Evolutionary conservation across 2,329 filamentous ascomycete species (phyloP), one percentile per base, ranked within the genome.

Genomic region (Sporothrix mexicana): DNA sequence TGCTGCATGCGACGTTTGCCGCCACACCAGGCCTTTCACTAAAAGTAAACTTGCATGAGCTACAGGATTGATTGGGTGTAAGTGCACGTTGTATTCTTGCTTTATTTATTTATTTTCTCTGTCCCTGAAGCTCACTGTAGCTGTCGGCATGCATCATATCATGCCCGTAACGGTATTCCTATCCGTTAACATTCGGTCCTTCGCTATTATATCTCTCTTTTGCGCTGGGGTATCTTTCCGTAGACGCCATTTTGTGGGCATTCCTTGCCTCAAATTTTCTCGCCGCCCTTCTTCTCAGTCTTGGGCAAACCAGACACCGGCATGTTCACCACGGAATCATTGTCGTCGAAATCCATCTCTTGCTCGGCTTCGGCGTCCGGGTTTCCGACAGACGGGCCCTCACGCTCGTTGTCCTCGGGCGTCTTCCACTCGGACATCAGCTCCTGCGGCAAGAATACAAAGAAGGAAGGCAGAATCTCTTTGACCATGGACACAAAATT

Each of bases 371-470:
- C 80, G 13, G 76, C 77, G 15, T 79, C 78, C 1, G 77, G 79
- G 68, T 85, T 77, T 12, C 83, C 77, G 2, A 85, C 80, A 0
- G 85, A 87, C 3, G 83, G 85, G 1, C 84, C 81, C 2, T 84
- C 83, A 0, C 86, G 83, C 15, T 84, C 80, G 41, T 83, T 83
- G 0, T 76, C 77, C 2, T 78, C 78, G 0, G 91, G 90, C 30
- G 86, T 81, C 79, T 90, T 92, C 86, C 88, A 94, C 20, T 85
- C 80, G 25, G 85, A 77, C 90, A 95, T 92, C 75, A 92, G 82
- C 76, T 91, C 88, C 79, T 95, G 93, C 0, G 88, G 86, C 36
- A 94, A 82, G 72, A 89, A 88, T 0, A 84, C 86, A 78, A 92
- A 89, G 78, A 92, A 93, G 0, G 86, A 87, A 2, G 88, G 88